Evolutionary conservation across 495 filamentous ascomycete genomes (phyloP), one percentile per base, ranked within the genome.

Genomic region (Opeltia flavorubescens): DNA sequence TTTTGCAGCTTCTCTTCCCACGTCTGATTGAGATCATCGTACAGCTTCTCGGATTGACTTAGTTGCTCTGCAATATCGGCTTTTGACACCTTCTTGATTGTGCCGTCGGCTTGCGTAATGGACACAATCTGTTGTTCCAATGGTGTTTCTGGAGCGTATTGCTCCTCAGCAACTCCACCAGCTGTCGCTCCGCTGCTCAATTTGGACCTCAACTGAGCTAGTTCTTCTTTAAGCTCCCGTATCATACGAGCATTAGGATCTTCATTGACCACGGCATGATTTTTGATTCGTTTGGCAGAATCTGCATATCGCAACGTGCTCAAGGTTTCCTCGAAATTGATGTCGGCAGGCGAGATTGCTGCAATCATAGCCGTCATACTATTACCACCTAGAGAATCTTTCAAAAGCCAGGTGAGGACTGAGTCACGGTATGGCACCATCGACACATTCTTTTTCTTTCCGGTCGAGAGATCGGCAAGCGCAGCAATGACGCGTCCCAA

Each of bases 361-460:
- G 91, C 91, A 66, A 98, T 98, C 91, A 98, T 98, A 39, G 91
- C 93, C 17, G 91, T 98, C 83, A 98, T 89, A 58, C 91, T 96
- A 66, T 99, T 99, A 48, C 93, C 93, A 59, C 93, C 93, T 8
- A 99, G 69, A 2, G 91, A 96, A 61, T 99, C 93, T 55, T 99
- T 96, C 50, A 99, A 66, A 24, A 99, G 66, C 93, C 93, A 99
- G 12, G 93, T 99, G 50, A 99, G 66, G 38, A 96, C 77, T 49
- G 86, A 93, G 67, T 99, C 93, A 76, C 93, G 84, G 62, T 99
- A 99, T 2, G 93, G 93, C 1, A 99, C 89, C 69, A 89, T 84
- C 6, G 74, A 76, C 27, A 70, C 72, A 55, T 83, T 87, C 62
- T 88, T 93, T 63, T 83, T 84, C 66, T 93, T 94, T 17, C 83